Conservation (phyloP, 441 rosid species). For the Euphorbia celastroides region DNA sequence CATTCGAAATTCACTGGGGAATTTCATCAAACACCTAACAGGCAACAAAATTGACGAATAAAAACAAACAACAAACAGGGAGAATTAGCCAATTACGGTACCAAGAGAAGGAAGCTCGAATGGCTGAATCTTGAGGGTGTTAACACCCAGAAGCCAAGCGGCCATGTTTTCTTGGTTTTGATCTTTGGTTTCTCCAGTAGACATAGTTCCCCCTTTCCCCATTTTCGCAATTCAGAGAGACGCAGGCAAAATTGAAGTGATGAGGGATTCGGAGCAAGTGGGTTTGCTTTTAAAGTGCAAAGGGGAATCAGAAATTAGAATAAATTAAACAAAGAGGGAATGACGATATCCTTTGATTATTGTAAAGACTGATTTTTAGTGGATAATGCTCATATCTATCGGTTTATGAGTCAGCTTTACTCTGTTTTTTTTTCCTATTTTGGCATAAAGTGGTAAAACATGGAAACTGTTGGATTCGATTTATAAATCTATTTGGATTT, state of each 20-base stretch:
- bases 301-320: background rate
- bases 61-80: background rate
- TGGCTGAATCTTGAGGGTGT: slow-evolving; percentile 47
- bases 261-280: background rate
- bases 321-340: background rate
- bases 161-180: slow-evolving; percentile 51
- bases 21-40: background rate
- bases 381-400: too few relatives aligned
- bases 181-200: slow-evolving; percentile 34
- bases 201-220: slow-evolving; percentile 66
- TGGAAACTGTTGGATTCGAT: too few relatives aligned
- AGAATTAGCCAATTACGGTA: too few relatives aligned
- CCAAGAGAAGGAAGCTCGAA: slow-evolving; percentile 46
- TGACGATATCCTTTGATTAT: background rate
- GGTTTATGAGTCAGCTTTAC: too few relatives aligned
- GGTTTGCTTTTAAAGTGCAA: background rate
- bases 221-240: too few relatives aligned
- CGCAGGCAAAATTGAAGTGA: too few relatives aligned
- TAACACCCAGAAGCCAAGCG: slow-evolving; percentile 54
- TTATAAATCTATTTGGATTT: background rate
- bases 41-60: background rate
- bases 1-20: too few relatives aligned
- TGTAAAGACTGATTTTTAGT: too few relatives aligned
- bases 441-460: too few relatives aligned
- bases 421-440: too few relatives aligned